phyloP scores from a whole-genome alignment of 495 filamentous ascomycete genomes.

The Viridothelium virens region DNA sequence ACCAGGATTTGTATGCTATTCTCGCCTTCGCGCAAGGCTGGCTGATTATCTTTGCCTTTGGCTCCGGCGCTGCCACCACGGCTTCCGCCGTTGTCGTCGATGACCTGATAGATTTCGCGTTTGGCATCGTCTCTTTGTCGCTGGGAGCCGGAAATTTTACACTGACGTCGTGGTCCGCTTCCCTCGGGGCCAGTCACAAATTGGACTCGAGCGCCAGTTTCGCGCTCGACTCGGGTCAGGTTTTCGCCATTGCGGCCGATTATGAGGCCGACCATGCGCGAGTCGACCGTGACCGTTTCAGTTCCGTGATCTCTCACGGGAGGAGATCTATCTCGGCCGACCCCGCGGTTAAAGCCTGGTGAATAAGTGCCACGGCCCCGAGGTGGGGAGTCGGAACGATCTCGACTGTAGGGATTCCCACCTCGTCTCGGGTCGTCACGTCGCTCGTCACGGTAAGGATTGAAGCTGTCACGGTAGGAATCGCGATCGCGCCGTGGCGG shows the following conservation, averaged over 20 bases:
- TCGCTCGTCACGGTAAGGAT: slow-evolving; percentile 70
- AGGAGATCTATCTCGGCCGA: slow-evolving; percentile 35
- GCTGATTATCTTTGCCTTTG: slow-evolving; percentile 39
- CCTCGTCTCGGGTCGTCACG: slow-evolving; percentile 50
- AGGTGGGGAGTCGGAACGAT: slow-evolving; percentile 29
- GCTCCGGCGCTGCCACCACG: slow-evolving; percentile 25
- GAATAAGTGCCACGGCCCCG: slow-evolving; percentile 31
- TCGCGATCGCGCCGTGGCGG: slow-evolving; percentile 47
- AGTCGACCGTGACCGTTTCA: slow-evolving; percentile 70
- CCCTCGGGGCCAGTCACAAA: slow-evolving; percentile 66
- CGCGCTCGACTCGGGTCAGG: slow-evolving; percentile 64
- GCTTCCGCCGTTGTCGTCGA: slow-evolving; percentile 70
- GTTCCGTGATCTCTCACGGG: slow-evolving; percentile 46
- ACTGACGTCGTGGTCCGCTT: slow-evolving; percentile 57
- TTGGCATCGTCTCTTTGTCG: slow-evolving; percentile 61
- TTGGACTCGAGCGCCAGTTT: slow-evolving; percentile 69
- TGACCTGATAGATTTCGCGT: slow-evolving; percentile 67
- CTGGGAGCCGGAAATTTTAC: slow-evolving; percentile 65
- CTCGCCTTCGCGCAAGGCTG: slow-evolving; percentile 59
- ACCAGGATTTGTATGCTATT: slow-evolving; percentile 78
- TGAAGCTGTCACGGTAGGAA: slow-evolving; percentile 60
- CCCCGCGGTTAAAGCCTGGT: slow-evolving; percentile 37
- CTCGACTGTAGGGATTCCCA: slow-evolving; percentile 27
- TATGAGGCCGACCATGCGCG: slow-evolving; percentile 69
- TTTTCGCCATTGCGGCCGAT: slow-evolving; percentile 81